A percentile compares a stretch with the other conserved stretches of the same genome.
Conservation (phyloP, 305 asterid genomes). For the Rubia tinctorum region DNA sequence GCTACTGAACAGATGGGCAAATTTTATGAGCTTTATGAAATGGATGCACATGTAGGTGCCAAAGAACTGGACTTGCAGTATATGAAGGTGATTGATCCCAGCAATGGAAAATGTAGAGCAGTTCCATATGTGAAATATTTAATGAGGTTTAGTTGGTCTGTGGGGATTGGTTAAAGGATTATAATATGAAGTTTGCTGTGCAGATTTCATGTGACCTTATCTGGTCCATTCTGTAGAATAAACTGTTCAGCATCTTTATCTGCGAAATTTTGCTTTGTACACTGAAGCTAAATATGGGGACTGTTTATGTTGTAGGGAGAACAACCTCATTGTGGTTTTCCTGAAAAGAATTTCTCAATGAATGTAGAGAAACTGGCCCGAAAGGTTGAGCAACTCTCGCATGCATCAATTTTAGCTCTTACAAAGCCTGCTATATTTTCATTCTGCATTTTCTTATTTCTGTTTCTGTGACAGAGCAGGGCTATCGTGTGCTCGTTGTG, state of each 20-base stretch:
- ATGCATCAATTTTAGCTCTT: constrained; percentile 9
- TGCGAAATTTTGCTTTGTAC: not conserved
- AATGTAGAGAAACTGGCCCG: constrained; percentile 87
- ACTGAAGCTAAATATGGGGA: constrained; percentile 18
- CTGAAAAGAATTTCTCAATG: constrained; percentile 87
- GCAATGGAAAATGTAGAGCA: not conserved
- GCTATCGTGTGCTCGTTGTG: constrained; percentile 93
- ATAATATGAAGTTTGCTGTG: not conserved
- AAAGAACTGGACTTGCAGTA: constrained; percentile 96
- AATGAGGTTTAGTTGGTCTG: not conserved
- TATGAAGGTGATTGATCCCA: constrained; percentile 70
- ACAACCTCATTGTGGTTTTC: constrained; percentile 99
- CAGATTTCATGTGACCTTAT: not conserved
- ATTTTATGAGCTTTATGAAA: constrained; percentile 93
- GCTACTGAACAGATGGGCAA: constrained; percentile 84
- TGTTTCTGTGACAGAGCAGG: constrained; percentile 48
- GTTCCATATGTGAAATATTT: not conserved
- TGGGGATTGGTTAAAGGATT: not conserved
- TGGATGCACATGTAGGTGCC: constrained; percentile 99
- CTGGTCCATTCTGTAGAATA: not conserved
- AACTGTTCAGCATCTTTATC: not conserved
- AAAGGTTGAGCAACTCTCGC: constrained; percentile 50
- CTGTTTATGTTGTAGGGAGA: constrained; percentile 66
- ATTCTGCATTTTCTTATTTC: constrained; percentile 3
- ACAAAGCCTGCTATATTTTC: constrained; percentile 9